These are phyloP conservation scores for Schoenoplectus tabernaemontani DNA, from an alignment of 202 grass and related monocot genomes.

Conservation along the genomic window DNA sequence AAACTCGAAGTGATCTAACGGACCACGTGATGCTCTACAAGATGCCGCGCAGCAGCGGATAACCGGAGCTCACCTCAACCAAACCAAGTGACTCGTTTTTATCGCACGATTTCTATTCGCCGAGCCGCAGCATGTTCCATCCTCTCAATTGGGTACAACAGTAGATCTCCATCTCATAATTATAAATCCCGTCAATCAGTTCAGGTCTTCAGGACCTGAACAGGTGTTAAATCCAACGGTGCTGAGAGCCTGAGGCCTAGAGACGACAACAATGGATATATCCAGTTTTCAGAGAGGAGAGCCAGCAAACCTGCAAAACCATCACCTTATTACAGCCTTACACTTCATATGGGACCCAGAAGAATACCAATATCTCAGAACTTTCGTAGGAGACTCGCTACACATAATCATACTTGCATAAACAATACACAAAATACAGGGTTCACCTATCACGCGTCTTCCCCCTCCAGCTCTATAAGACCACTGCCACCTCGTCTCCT, in stretches of 20 bases:
- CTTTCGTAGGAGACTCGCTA: not conserved
- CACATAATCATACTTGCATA: not conserved
- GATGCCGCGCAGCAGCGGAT: too few relatives aligned
- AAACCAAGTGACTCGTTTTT: not conserved
- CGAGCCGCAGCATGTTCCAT: not conserved
- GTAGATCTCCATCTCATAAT: not conserved
- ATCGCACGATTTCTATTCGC: constrained; percentile 10
- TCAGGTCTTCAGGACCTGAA: not conserved
- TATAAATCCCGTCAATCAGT: not conserved
- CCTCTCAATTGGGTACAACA: not conserved
- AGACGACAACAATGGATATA: not conserved
- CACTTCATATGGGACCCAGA: not conserved
- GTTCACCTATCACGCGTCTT: not conserved
- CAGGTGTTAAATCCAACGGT: not conserved
- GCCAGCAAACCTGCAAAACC: not conserved
- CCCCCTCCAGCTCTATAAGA: not conserved
- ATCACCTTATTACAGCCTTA: not conserved
- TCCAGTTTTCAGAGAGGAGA: not conserved
- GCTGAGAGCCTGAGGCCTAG: accelerated
- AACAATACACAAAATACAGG: not conserved
- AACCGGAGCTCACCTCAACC: not conserved
- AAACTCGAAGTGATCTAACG: too few relatives aligned
- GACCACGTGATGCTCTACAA: too few relatives aligned
- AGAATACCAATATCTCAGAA: not conserved
- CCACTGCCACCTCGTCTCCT: constrained; percentile 19